Evolutionary conservation across 2,329 filamentous ascomycete genomes (phyloP).

Genomic region (Chrysosporium queenslandicum): DNA sequence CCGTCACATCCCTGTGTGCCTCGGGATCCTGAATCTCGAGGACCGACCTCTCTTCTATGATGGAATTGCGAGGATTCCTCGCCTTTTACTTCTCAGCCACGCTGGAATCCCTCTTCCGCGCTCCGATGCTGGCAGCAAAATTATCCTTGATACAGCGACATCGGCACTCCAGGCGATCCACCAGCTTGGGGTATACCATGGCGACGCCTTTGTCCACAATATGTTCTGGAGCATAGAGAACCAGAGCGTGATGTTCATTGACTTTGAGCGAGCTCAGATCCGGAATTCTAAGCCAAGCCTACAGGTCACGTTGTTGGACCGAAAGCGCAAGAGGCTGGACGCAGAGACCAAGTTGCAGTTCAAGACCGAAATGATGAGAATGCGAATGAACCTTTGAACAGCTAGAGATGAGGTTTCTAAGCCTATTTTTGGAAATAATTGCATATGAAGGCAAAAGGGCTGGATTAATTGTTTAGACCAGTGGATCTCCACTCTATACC

Average conservation of each 20-base stretch:
- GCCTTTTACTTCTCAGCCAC: slow-evolving; percentile 14
- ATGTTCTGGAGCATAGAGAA: slow-evolving; percentile 15
- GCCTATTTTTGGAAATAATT: neutral
- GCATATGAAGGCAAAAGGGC: neutral
- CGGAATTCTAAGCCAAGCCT: neutral
- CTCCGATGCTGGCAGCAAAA: slow-evolving; percentile 1
- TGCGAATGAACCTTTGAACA: neutral
- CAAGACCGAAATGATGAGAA: slow-evolving; percentile 1
- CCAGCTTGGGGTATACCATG: slow-evolving; percentile 12
- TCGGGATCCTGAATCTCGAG: slow-evolving; percentile 18
- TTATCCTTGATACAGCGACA: slow-evolving; percentile 5
- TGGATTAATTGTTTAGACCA: neutral
- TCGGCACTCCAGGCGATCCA: slow-evolving; percentile 14
- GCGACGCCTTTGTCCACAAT: slow-evolving; percentile 9
- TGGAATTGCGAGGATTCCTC: slow-evolving; percentile 12
- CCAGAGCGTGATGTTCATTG: slow-evolving; percentile 14
- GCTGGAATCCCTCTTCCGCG: slow-evolving; percentile 5
- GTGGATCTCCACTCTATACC: neutral
- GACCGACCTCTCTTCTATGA: slow-evolving; percentile 12
- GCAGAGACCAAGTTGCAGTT: neutral
- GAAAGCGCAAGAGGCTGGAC: slow-evolving; percentile 5
- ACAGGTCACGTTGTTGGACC: neutral
- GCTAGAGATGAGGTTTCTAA: neutral
- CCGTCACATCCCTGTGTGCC: slow-evolving; percentile 16
- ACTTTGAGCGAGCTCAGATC: slow-evolving; percentile 3